These are phyloP conservation scores for Chenopodium suecicum DNA, from an alignment of 148 eudicot genomes.

Conservation along the genomic window DNA sequence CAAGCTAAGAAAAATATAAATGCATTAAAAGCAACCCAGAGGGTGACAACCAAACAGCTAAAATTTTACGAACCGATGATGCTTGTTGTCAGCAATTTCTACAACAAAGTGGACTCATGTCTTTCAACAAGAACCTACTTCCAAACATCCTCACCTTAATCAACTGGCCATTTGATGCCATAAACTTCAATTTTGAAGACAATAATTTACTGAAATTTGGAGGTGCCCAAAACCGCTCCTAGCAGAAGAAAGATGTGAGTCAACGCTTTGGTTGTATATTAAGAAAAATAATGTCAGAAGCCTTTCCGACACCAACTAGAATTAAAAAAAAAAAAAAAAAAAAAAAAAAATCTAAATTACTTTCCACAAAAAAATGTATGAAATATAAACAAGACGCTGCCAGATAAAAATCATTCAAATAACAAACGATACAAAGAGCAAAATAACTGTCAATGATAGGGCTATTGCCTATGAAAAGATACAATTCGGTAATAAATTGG, in stretches of 20 bases:
- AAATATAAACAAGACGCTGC: background rate
- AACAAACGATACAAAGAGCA: background rate
- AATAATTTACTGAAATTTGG: conserved; percentile 56
- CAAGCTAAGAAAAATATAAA: background rate
- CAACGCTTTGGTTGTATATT: background rate
- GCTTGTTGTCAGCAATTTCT: background rate
- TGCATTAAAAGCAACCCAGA: background rate
- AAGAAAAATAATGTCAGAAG: background rate
- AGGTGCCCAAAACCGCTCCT: conserved; percentile 77
- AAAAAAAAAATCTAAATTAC: no score
- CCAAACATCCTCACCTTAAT: conserved; percentile 53
- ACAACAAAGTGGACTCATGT: conserved; percentile 6
- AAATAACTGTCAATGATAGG: background rate
- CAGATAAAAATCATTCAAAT: background rate
- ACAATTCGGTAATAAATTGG: background rate
- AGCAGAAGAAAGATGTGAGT: conserved; percentile 24
- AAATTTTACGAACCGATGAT: background rate
- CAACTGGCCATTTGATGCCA: conserved; percentile 58
- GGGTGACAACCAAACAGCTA: background rate
- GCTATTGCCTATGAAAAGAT: background rate
- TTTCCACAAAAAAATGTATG: background rate
- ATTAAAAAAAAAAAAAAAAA: no score
- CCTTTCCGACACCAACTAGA: background rate
- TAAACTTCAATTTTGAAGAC: conserved; percentile 54
- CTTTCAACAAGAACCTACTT: background rate